Percentiles rank a stretch among this genome's conserved stretches.
Conservation (phyloP, 805 yeast genomes). For the Saccharomycopsis sp. region DNA sequence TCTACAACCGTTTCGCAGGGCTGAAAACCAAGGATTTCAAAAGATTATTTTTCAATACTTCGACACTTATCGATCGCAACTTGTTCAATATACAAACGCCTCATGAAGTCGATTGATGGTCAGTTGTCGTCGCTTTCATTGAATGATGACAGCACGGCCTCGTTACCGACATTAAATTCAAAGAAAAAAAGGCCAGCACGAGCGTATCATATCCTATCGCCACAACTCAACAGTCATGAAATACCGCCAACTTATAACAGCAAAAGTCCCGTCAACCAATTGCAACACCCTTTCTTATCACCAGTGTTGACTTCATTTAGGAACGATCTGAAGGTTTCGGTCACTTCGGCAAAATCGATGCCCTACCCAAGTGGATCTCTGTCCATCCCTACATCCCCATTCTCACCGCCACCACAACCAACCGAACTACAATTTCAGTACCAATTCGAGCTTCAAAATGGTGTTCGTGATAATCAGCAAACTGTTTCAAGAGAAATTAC, state of each 20-base stretch:
- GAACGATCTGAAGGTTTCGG: not conserved
- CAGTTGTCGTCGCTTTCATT: conserved; percentile 7
- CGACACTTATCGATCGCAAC: no score
- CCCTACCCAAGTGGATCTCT: conserved; percentile 13
- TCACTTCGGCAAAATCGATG: not conserved
- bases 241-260: not conserved
- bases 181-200: conserved; percentile 16
- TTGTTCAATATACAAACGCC: no score
- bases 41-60: no score
- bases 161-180: conserved; percentile 1
- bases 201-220: conserved; percentile 16
- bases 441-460: conserved; percentile 14
- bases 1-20: no score
- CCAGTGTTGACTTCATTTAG: not conserved
- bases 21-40: no score
- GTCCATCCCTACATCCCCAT: conserved; percentile 17
- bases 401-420: conserved; percentile 23
- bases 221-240: conserved; percentile 3
- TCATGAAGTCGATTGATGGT: conserved; percentile 7
- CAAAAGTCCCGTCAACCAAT: not conserved
- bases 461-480: not conserved
- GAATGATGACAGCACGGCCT: not conserved
- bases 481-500: conserved; percentile 1
- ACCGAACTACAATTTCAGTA: conserved; percentile 29
- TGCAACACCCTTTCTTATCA: not conserved